Evolutionary conservation across 306 rosid genomes (phyloP), one percentile per base, ranked within the genome.

Genomic region (Trifolium repens): DNA sequence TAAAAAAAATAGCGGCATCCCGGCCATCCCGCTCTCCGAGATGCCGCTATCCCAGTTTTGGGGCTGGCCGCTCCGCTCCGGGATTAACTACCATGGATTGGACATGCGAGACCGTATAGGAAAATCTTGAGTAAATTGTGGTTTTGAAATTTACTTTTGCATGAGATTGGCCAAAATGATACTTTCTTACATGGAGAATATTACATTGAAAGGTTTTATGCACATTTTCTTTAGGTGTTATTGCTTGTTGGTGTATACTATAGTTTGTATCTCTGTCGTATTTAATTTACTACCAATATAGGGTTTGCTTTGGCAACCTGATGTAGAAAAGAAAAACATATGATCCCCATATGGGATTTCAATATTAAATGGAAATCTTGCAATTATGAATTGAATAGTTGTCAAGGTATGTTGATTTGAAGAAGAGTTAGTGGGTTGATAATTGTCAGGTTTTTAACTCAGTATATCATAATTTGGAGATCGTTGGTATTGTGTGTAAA

Each of bases 141-240:
- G 58, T 71, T 78, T 62, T 55, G 58, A 22, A 50, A 32, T 69
- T 76, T 77, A 11, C 1, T 61, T 15, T 50, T 44, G 43, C 46
- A 71, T 0, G 39, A 8, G 77, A 49, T 39, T 50, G 34, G 58
- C 32, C 39, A 61, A 14, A 49, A 58, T 19, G 43, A 24, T 39
- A 52, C 65, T 69, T 59, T 59, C 9, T 59, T 60, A 30, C 49
- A 12, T 54, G 32, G 57, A 66, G 19, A 42, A 76, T 26, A 27
- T 43, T 61, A 57, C 15, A 32, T 43, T 17, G 44, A 55, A 59
- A 43, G 62, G 53, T 60, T 69, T 67, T 39, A 9, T 69, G 34
- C 40, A 47, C 53, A 69, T 77, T 17, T 17, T 17, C 75, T 59
- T 34, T 59, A 5, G n/a, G 73, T 16, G 30, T 14, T 19, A 46